phyloP scores from a whole-genome alignment of 176 grass and related monocot genomes.

The Ensete glaucum region DNA sequence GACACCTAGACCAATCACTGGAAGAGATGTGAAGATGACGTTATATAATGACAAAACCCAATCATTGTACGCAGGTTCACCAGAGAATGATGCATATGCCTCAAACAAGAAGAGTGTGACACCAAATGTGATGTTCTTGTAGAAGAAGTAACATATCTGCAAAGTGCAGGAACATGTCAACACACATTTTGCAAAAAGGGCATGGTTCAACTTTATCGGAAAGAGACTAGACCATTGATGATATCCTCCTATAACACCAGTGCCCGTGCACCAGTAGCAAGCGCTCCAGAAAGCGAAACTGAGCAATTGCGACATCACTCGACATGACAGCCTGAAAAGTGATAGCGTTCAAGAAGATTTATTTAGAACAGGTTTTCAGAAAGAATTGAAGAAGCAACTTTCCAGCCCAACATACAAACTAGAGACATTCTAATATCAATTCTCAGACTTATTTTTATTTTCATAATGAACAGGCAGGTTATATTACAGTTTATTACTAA shows the following conservation, averaged over 20 bases:
- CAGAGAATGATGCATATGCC: conserved; percentile 53
- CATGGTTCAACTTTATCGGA: background rate
- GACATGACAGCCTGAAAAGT: conserved; percentile 80
- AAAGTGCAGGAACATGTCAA: background rate
- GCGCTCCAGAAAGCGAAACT: conserved; percentile 77
- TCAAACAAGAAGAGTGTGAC: conserved; percentile 76
- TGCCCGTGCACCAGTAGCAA: conserved; percentile 90
- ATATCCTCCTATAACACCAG: conserved; percentile 92
- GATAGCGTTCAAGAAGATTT: background rate
- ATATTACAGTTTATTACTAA: conserved; percentile 13
- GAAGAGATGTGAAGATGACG: conserved; percentile 71
- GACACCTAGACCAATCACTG: conserved; percentile 73
- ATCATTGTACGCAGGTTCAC: conserved; percentile 58
- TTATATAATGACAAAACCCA: conserved; percentile 61
- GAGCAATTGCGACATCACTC: conserved; percentile 84
- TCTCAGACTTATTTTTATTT: background rate
- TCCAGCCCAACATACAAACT: background rate
- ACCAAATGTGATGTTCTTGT: conserved; percentile 91
- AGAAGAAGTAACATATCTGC: conserved; percentile 97
- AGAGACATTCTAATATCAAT: background rate
- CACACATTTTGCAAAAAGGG: background rate
- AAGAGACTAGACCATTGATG: conserved; percentile 50
- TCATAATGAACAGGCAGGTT: background rate
- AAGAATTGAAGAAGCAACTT: background rate
- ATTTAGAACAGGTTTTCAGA: background rate